Percentiles rank a stretch among this genome's conserved stretches.
Conservation (phyloP, 2,329 filamentous ascomycete genomes). For the Endothia cerciana region DNA sequence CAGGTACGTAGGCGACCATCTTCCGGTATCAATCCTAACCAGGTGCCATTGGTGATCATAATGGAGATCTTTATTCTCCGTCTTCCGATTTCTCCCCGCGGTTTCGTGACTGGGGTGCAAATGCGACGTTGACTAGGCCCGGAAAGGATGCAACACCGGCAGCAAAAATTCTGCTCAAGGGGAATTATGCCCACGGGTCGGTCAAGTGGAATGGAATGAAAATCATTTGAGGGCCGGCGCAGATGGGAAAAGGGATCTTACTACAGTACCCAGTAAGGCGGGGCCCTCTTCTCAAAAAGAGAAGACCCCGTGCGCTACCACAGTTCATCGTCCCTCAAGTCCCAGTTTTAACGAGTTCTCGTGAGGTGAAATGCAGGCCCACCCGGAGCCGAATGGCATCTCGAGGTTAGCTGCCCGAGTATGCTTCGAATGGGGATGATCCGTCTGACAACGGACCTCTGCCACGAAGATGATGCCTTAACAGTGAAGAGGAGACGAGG, state of each 20-base stretch:
- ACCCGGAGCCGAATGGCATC: neutral
- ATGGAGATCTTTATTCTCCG: slow-evolving; percentile 8
- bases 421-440: neutral
- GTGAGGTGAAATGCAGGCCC: neutral
- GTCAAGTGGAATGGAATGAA: neutral
- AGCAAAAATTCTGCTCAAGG: neutral
- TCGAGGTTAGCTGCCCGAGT: neutral
- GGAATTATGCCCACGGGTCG: neutral
- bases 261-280: neutral
- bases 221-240: slow-evolving; percentile 3
- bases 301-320: neutral
- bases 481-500: neutral
- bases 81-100: slow-evolving; percentile 9
- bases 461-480: neutral
- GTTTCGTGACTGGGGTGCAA: slow-evolving; percentile 5
- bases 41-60: slow-evolving; percentile 2
- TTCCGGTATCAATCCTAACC: neutral
- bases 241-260: slow-evolving; percentile 1
- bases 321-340: neutral
- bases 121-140: slow-evolving; percentile 6
- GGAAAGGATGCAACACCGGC: neutral
- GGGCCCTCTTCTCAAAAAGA: neutral
- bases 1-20: neutral
- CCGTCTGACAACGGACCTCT: neutral
- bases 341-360: neutral